Evolutionary conservation across 805 yeast species (phyloP), one percentile per base, ranked within the genome.

Genomic region (Suhomyces prunicola): DNA sequence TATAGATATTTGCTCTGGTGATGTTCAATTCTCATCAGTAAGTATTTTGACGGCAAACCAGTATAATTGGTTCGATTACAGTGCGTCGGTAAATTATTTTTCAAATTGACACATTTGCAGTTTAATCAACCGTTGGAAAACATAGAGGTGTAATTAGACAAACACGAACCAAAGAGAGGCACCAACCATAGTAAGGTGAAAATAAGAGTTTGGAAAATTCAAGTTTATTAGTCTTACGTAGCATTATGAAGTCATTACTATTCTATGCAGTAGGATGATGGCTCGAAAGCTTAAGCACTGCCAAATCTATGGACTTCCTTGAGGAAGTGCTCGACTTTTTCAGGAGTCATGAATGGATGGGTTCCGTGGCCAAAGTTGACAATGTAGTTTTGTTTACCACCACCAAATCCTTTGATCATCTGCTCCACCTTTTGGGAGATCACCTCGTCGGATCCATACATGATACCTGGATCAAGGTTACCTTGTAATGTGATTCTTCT

Each of bases 331-430:
- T 83, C 85, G 56, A 94, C 82, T 69, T 87, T 87, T 58, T 88
- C 96, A 9, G 98, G 97, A 58, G 90, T 87, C 96, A 94, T 91
- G 73, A 89, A 90, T 22, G 99, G 99, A 68, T 91, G 97, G 22
- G 99, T 94, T 15, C 99, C 99, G 63, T 94, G 99, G 46, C 99
- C 99, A 65, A 94, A 88, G 76, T 94, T 94, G 61, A 93, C 86
- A 60, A 94, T 93, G 73, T 94, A 94, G 64, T 87, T 81, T 65
- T 88, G 84, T 70, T 90, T 90, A 22, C 97, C 97, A 45, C 96
- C 96, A n/a, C 94, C 94, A 67, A 94, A 94, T 6, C 92, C 96
- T 54, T 77, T 68, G 55, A 94, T 87, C 99, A 94, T 94, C 58
- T 79, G 79, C 72, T 88, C 88, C 15, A 89, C 96, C 72, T 91